These are phyloP conservation scores for Furcasterigmium sp. DNA, from an alignment of 2,329 filamentous ascomycete genomes.

Conservation along the genomic window DNA sequence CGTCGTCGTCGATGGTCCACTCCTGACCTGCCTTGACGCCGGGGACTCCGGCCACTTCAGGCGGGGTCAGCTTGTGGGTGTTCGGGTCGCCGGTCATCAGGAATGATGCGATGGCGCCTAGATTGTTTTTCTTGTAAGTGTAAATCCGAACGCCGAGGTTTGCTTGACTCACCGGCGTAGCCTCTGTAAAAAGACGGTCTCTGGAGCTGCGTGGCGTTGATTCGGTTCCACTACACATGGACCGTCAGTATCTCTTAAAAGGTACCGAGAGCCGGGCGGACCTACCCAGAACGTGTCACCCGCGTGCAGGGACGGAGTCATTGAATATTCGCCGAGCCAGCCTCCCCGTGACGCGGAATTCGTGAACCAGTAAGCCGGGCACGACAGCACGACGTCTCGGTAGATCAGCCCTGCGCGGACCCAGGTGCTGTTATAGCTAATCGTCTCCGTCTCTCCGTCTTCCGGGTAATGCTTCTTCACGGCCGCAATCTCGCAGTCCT, in stretches of 20 bases:
- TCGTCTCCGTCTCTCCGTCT: conserved; percentile 38
- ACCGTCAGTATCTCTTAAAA: conserved; percentile 5
- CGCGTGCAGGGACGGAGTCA: conserved; percentile 52
- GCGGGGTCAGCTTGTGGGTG: conserved; percentile 45
- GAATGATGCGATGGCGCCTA: conserved; percentile 56
- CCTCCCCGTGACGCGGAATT: conserved; percentile 34
- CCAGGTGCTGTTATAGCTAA: conserved; percentile 45
- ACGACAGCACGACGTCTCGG: conserved; percentile 53
- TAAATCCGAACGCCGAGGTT: neutral
- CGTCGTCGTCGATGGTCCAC: conserved; percentile 42
- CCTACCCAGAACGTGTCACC: conserved; percentile 51
- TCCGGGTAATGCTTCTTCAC: conserved; percentile 42
- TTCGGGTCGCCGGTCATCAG: conserved; percentile 56
- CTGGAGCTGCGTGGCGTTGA: conserved; percentile 45
- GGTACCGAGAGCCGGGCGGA: conserved; percentile 6
- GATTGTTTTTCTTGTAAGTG: too few relatives aligned
- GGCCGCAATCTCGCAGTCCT: conserved; percentile 26
- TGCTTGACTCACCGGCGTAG: conserved; percentile 24
- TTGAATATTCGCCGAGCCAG: conserved; percentile 56
- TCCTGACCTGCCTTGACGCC: conserved; percentile 35
- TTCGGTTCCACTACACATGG: conserved; percentile 46
- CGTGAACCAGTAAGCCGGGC: conserved; percentile 54
- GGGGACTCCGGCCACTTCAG: conserved; percentile 37
- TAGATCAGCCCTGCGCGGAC: conserved; percentile 51
- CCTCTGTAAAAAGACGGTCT: conserved; percentile 50